A percentile compares a stretch with the other conserved stretches of the same genome.
Evolutionary conservation across 2,329 filamentous ascomycete species (phyloP).

Genomic region (Huntiella moniliformis): DNA sequence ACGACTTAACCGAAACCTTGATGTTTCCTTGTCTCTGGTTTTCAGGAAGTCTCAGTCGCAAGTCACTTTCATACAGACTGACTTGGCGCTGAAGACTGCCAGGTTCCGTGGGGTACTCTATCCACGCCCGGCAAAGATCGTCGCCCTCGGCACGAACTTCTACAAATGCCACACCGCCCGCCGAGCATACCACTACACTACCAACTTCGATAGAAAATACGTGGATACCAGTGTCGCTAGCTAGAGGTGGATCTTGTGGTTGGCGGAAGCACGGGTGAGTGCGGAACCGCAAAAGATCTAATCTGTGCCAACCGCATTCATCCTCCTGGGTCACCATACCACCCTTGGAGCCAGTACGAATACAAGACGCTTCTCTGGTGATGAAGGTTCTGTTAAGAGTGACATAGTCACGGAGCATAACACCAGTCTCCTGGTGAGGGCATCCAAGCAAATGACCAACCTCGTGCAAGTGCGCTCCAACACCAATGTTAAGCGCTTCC

Average conservation of each 20-base stretch:
- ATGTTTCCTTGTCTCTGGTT: constrained; percentile 54
- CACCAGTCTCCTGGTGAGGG: constrained; percentile 72
- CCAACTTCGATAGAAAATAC: constrained; percentile 70
- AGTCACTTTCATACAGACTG: constrained; percentile 52
- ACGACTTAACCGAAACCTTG: constrained; percentile 56
- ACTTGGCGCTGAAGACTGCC: constrained; percentile 51
- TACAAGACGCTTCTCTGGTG: constrained; percentile 66
- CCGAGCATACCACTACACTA: constrained; percentile 56
- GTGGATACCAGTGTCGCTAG: constrained; percentile 58
- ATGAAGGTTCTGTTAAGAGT: constrained; percentile 69
- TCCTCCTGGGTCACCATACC: constrained; percentile 56
- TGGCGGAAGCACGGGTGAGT: constrained; percentile 79
- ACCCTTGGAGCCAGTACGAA: constrained; percentile 67
- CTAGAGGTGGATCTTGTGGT: constrained; percentile 49
- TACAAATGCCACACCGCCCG: constrained; percentile 66
- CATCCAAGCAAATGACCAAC: constrained; percentile 80
- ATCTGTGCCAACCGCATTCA: constrained; percentile 79
- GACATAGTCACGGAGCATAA: constrained; percentile 83
- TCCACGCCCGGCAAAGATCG: constrained; percentile 58
- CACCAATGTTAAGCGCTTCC: constrained; percentile 89
- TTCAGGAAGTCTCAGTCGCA: constrained; percentile 53
- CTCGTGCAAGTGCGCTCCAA: constrained; percentile 83
- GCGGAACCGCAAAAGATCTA: constrained; percentile 76
- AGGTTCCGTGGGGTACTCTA: constrained; percentile 54
- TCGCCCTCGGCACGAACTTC: constrained; percentile 72